Base-by-base conservation (phyloP, 2,329 filamentous ascomycete genomes). In the Aschersonia sp. region DNA sequence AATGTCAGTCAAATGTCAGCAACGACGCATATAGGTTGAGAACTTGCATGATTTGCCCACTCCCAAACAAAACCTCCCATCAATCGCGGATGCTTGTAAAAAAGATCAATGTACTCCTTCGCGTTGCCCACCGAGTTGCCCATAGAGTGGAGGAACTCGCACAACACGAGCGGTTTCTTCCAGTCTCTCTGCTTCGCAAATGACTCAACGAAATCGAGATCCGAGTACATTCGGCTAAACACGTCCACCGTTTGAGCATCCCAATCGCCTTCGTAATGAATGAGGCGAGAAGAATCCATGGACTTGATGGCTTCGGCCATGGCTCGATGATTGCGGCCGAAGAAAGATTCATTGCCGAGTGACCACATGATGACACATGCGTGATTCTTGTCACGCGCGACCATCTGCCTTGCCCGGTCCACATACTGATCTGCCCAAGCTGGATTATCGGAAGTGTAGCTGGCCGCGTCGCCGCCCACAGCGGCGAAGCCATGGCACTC, bases 311-410 rank as follows among this genome's bases (percentile, higher is more conserved):
- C 78, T 4, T 80, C 67, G 50, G 81, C 80, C 82, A 86, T 87
- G 7, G 75, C 77, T 45, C 71, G 71, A 48, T 83, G 79, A 51
- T 86, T 86, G 1, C 66, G 65, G 0, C 83, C 83, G 50, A 84
- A 85, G 55, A 84, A 86, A 0, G 81, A 72, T 57, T 86, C 82
- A 49, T 86, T 87, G 0, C 83, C 83, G 0, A 87, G 66, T 20
- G 77, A 82, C 84, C 83, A 87, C 46, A 85, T 75, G 43, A 86
- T 75, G 3, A 87, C 66, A 5, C 71, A 82, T 0, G 81, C 66
- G 53, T 84, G 78, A 47, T 85, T 73, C 53, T 69, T 71, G 52
- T 71, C 68, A 9, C 83, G 70, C 53, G 75, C 69, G 0, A 86
- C 77, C 53, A 86, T 67, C 51, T 84, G 79, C 31, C 70, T 64